These are phyloP conservation scores for Juglanconis sp. DNA, from an alignment of 2,329 filamentous ascomycete species.

Conservation along the genomic window DNA sequence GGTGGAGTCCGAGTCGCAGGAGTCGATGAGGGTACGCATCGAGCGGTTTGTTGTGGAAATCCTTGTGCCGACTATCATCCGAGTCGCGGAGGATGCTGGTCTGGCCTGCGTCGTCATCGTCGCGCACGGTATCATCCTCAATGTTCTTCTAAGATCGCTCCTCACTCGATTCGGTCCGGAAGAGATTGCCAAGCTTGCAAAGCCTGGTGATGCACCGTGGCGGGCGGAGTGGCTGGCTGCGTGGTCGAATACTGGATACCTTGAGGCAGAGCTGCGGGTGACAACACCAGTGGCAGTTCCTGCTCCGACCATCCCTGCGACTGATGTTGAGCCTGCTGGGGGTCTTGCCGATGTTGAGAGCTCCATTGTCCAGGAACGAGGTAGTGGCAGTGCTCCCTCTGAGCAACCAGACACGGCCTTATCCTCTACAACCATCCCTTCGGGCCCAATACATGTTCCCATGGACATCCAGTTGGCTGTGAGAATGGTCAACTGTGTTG, in stretches of 20 bases:
- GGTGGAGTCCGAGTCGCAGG: conserved; percentile 56
- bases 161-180: conserved; percentile 47
- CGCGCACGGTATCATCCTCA: conserved; percentile 79
- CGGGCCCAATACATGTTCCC: too few relatives aligned
- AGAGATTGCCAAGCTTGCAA: conserved; percentile 21
- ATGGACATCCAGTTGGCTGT: conserved; percentile 38
- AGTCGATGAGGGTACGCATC: conserved; percentile 62
- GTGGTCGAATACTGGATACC: conserved; percentile 54
- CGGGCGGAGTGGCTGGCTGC: conserved; percentile 28
- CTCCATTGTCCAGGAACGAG: background rate
- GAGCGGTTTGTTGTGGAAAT: conserved; percentile 64
- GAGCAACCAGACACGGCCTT: background rate
- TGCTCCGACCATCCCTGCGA: background rate
- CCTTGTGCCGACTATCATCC: conserved; percentile 37
- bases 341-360: background rate
- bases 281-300: background rate
- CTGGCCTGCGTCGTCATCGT: conserved; percentile 61
- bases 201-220: conserved; percentile 19
- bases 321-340: conserved; percentile 7
- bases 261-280: conserved; percentile 28
- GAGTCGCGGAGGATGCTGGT: conserved; percentile 15
- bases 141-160: conserved; percentile 63
- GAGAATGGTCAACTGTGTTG: conserved; percentile 62
- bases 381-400: background rate
- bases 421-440: background rate